These are phyloP conservation scores for Spathaspora gorwiae DNA, from an alignment of 805 yeast species.

Conservation along the genomic window DNA sequence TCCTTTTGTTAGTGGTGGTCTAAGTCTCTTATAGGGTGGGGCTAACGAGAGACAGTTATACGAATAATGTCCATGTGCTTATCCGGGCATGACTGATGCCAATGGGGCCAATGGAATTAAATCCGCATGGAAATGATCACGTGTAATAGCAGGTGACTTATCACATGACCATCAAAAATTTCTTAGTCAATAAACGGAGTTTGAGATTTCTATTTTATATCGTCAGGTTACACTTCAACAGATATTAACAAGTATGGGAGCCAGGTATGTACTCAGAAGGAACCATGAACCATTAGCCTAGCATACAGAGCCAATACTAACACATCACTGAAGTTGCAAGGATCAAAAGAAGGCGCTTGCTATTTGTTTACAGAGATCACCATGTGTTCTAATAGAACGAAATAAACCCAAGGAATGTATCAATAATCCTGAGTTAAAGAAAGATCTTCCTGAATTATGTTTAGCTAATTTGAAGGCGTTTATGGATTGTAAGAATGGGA, in stretches of 20 bases:
- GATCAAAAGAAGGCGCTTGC: constrained; percentile 96
- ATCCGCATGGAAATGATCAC: no score
- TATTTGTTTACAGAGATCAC: constrained; percentile 90
- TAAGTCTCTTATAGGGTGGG: no score
- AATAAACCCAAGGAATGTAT: constrained; percentile 86
- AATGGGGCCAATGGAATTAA: no score
- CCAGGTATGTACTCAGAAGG: constrained; percentile 34
- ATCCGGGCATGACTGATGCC: no score
- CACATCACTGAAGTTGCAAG: constrained; percentile 59
- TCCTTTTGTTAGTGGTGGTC: no score
- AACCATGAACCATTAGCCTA: no score
- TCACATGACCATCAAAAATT: no score
- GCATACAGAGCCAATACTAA: neutral
- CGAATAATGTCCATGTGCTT: no score
- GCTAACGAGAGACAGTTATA: no score
- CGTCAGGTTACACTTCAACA: neutral
- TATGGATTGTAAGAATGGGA: constrained; percentile 86
- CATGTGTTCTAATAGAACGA: constrained; percentile 88
- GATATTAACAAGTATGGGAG: constrained; percentile 40
- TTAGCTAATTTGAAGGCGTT: constrained; percentile 79
- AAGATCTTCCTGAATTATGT: constrained; percentile 83
- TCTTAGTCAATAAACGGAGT: no score
- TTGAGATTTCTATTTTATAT: no score
- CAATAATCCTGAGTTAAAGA: constrained; percentile 69
- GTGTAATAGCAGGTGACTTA: no score